Evolutionary conservation across 208 protist species (phyloP).

Genomic region (Blechomonas ayalai): DNA sequence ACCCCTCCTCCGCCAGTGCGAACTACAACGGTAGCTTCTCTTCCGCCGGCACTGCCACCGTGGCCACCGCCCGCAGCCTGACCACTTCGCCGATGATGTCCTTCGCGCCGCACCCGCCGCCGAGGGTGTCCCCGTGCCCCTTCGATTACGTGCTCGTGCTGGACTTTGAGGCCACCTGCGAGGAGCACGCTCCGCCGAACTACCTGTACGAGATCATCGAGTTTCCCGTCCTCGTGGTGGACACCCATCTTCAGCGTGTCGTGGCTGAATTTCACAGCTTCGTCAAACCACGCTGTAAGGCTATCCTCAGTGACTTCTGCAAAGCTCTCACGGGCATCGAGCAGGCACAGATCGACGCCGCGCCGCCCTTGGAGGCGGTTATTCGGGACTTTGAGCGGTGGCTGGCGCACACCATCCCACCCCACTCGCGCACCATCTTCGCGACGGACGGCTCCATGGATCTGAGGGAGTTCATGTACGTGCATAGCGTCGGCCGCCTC

Average conservation of each 20-base stretch:
- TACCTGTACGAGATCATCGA: conserved; percentile 95
- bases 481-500: conserved; percentile 60
- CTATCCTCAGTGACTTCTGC: conserved; percentile 88
- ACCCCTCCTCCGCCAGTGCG: neutral
- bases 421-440: conserved; percentile 47
- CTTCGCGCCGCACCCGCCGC: conserved; percentile 5
- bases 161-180: conserved; percentile 91
- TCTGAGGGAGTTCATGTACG: conserved; percentile 80
- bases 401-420: conserved; percentile 57
- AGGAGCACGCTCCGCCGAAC: conserved; percentile 52
- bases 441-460: conserved; percentile 79
- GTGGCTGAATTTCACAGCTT: conserved; percentile 86
- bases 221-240: conserved; percentile 90
- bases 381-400: conserved; percentile 77
- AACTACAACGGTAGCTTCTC: neutral
- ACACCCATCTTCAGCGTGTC: conserved; percentile 49
- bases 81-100: conserved; percentile 8
- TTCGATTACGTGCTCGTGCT: conserved; percentile 90
- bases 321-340: conserved; percentile 87
- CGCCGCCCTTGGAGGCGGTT: conserved; percentile 60
- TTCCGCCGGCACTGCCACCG: conserved; percentile 22
- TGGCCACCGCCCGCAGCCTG: conserved; percentile 16
- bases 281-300: conserved; percentile 78
- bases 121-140: conserved; percentile 20
- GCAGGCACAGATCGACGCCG: conserved; percentile 85